Evolutionary conservation across 441 rosid genomes (phyloP).

Genomic region (Gossypium schwendimanii): DNA sequence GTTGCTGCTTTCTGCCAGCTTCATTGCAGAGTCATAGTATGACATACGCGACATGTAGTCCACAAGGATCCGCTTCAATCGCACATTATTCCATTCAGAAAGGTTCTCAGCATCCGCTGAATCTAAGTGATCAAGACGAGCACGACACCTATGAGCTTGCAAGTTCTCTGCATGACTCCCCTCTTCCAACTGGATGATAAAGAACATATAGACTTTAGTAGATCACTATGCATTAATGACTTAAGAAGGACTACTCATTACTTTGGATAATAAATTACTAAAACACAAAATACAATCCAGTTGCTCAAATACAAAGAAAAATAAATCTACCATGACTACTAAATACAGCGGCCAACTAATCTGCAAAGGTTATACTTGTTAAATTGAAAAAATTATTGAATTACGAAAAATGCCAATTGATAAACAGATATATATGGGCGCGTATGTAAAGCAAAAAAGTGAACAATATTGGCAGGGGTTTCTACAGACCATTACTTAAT

Average conservation of each 20-base stretch:
- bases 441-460: no score
- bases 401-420: neutral
- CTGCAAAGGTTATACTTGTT: neutral
- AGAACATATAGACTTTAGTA: neutral
- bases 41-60: constrained; percentile 93
- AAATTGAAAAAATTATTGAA: neutral
- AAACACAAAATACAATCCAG: neutral
- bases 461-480: neutral
- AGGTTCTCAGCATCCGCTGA: constrained; percentile 64
- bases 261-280: neutral
- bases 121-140: constrained; percentile 82
- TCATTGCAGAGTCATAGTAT: constrained; percentile 62
- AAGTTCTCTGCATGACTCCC: constrained; percentile 62
- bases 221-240: neutral
- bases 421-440: neutral
- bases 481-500: neutral
- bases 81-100: constrained; percentile 62
- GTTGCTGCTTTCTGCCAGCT: constrained; percentile 63
- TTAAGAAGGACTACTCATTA: neutral
- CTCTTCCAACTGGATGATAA: constrained; percentile 59
- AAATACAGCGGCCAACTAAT: neutral
- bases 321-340: no score
- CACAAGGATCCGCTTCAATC: constrained; percentile 76
- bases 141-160: constrained; percentile 82
- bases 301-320: no score